phyloP scores from a whole-genome alignment of 2,329 filamentous ascomycete species.

The Mycosphaerella sp. region DNA sequence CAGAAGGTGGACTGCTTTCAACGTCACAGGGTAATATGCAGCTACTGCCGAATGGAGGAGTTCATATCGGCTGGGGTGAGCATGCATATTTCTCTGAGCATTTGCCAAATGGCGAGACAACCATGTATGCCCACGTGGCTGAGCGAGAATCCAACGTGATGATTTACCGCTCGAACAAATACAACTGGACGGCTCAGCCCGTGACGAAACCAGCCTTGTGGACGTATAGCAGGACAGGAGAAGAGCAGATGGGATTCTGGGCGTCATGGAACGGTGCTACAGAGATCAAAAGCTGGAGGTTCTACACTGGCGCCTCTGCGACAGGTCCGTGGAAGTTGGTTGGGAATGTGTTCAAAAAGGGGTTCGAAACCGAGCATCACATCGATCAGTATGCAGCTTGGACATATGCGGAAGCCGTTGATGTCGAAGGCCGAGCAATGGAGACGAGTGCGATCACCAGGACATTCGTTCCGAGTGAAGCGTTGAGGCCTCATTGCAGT shows the following conservation, averaged over 20 bases:
- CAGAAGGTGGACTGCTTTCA: slow-evolving; percentile 40
- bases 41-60: slow-evolving; percentile 48
- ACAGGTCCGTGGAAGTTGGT: slow-evolving; percentile 36
- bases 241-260: slow-evolving; percentile 39
- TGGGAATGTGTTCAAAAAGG: slow-evolving; percentile 37
- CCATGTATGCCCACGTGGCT: slow-evolving; percentile 50
- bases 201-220: slow-evolving; percentile 36
- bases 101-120: slow-evolving; percentile 42
- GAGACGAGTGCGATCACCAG: slow-evolving; percentile 32
- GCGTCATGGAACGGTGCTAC: slow-evolving; percentile 51
- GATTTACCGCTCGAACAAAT: slow-evolving; percentile 52
- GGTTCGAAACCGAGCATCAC: slow-evolving; percentile 41
- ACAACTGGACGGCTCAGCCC: slow-evolving; percentile 48
- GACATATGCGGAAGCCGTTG: slow-evolving; percentile 34
- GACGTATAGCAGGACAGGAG: slow-evolving; percentile 34
- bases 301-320: slow-evolving; percentile 40
- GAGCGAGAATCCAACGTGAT: slow-evolving; percentile 38
- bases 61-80: slow-evolving; percentile 53
- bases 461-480: slow-evolving; percentile 35
- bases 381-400: slow-evolving; percentile 25
- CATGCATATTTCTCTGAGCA: slow-evolving; percentile 41
- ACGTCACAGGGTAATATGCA: slow-evolving; percentile 52
- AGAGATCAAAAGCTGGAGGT: slow-evolving; percentile 46
- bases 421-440: slow-evolving; percentile 28
- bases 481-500: slow-evolving; percentile 30